Base-by-base conservation (phyloP, 208 protist genomes). In the Leishmania lainsoni region DNA sequence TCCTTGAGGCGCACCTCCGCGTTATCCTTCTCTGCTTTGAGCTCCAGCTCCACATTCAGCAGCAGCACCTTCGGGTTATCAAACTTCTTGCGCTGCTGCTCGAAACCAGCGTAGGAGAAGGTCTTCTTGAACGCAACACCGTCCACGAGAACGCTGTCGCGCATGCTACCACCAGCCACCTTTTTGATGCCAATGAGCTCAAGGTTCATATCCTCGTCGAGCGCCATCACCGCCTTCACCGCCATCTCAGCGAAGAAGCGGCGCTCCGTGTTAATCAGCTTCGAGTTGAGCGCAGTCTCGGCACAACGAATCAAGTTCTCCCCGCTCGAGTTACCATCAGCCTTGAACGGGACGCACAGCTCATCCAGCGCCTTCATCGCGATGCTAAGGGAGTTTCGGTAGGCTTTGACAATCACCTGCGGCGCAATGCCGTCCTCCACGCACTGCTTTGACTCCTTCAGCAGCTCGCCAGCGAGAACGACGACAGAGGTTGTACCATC, bases 91-190 rank as follows among this genome's bases (percentile, higher is more conserved):
- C 97, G 98, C 94, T 99, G 99, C 93, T 99, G 99, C 92, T 99
- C 99, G 83, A 99, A 99, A 63, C 99, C 99, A 70, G 99, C 99
- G 92, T 99, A 99, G 12, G 98, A 99, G 83, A 99, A 99, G 51
- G 99, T 99, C 92, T 99, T 99, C 93, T 99, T 99, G 96, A 99
- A 99, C 1, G 99, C 99, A 29, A 99, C 99, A 78, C 99, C 99
- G 72, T 99, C 92, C 70, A 99, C 97, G 45, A 99, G 94, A 14
- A 99, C 77, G 71, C 99, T 99, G 59, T 99, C 99, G 87, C 98
- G 80, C 90, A 99, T 97, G 81, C 98, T 96, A 75, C 99, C 99
- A 81, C 99, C 99, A n/a, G 90, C 85, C 39, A 99, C 99, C 90
- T 99, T 99, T 91, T 99, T 99, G 71, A 99, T 99, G 48, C 99